Conservation (phyloP, 768 basidiomycete species). For the Punctularia strigosozonata region DNA sequence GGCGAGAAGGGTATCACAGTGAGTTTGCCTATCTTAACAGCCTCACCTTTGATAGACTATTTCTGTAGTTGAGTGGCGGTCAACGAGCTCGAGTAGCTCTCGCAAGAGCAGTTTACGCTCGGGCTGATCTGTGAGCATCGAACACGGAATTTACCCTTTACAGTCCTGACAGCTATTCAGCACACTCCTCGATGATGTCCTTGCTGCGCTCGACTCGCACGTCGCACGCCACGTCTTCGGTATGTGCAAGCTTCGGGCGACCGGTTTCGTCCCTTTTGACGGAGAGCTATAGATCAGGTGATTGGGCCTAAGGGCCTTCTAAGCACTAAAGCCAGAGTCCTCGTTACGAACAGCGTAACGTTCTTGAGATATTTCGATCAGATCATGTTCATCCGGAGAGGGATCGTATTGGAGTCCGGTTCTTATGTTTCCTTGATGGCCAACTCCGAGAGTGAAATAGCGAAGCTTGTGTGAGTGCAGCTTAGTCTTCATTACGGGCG, state of each 20-base stretch:
- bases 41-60: too few relatives aligned
- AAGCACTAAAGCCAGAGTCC: constrained; percentile 68
- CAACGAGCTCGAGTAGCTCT: constrained; percentile 76
- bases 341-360: constrained; percentile 84
- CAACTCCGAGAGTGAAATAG: constrained; percentile 52
- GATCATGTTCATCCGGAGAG: constrained; percentile 64
- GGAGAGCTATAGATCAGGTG: constrained; percentile 77
- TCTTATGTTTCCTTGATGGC: constrained; percentile 48
- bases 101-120: constrained; percentile 83
- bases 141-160: background rate
- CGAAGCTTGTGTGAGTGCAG: constrained; percentile 58
- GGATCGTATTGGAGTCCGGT: constrained; percentile 71
- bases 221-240: constrained; percentile 82
- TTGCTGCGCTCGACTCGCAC: constrained; percentile 80
- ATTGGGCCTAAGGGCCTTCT: constrained; percentile 80
- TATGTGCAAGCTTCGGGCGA: constrained; percentile 13
- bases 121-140: constrained; percentile 67
- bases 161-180: constrained; percentile 19
- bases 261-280: constrained; percentile 1
- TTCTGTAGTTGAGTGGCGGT: constrained; percentile 59
- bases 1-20: constrained; percentile 60
- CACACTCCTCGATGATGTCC: constrained; percentile 79
- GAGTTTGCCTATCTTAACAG: too few relatives aligned
- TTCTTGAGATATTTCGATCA: constrained; percentile 72
- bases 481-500: background rate